Conservation (phyloP, 2,329 filamentous ascomycete species). For the Nigrospora osmanthi region DNA sequence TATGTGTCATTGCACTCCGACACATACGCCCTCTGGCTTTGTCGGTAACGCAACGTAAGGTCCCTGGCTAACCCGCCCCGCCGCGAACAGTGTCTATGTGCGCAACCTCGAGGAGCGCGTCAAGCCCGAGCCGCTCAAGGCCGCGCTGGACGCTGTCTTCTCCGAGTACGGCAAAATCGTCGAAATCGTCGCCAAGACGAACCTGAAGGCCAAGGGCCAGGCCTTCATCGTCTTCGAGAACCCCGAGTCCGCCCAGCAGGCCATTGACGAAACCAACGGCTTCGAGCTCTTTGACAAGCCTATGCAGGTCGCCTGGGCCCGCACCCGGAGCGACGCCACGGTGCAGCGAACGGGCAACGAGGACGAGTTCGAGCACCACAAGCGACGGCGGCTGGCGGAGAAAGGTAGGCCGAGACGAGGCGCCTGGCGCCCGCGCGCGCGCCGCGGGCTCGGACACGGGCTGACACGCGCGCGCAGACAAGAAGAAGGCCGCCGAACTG, state of each 20-base stretch:
- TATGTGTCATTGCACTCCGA: constrained; percentile 70
- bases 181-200: constrained; percentile 82
- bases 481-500: constrained; percentile 76
- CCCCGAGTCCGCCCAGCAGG: constrained; percentile 68
- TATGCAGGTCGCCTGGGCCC: constrained; percentile 77
- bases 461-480: constrained; percentile 32
- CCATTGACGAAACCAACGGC: constrained; percentile 83
- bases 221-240: constrained; percentile 89
- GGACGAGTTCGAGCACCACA: constrained; percentile 83
- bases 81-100: constrained; percentile 49
- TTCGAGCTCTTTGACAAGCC: constrained; percentile 91
- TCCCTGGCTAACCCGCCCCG: constrained; percentile 2
- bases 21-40: constrained; percentile 32
- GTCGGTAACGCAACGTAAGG: constrained; percentile 10
- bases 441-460: not conserved
- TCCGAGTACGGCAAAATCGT: constrained; percentile 80
- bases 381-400: constrained; percentile 74
- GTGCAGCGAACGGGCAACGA: constrained; percentile 65
- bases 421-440: too few species aligned
- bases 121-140: constrained; percentile 69
- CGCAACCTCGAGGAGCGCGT: constrained; percentile 90
- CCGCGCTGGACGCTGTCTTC: constrained; percentile 71
- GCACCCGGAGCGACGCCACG: constrained; percentile 79
- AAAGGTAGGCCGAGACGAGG: constrained; percentile 56
- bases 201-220: constrained; percentile 87